Base-by-base conservation (phyloP, 805 yeast species). In the Wickerhamomyces mucosus region DNA sequence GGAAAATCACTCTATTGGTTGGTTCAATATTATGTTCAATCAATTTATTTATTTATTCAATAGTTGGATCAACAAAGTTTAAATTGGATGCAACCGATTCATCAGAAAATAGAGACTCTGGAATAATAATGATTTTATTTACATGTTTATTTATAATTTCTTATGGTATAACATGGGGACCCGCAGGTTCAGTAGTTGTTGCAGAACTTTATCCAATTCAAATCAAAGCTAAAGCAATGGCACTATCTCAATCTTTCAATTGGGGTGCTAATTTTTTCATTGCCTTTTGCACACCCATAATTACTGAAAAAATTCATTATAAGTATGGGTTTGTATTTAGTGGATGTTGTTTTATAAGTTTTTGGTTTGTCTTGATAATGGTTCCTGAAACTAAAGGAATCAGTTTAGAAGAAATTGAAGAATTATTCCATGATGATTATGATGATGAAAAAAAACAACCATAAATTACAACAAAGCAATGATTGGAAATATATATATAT, bases 351-450 rank as follows among this genome's bases (percentile, higher is more conserved):
- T 47, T 69, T 21, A 56, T 41, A 21, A 45, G 54, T 15, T 40
- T 75, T 51, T 63, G 55, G 33, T 65, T 65, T 44, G 50, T 65
- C 15, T 63, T 68, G 6, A 62, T 82, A 62, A 67, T 69, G 40
- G 75, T 83, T 34, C 74, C 74, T 41, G 94, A 83, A 59, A 83
- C 94, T 29, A 79, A 77, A 61, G 92, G 92, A 31, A 66, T 82
- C 46, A 68, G 81, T 22, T 67, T 83, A 51, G 94, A 82, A 59
- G 84, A 82, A 53, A 82, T 82, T 38, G 85, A 81, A 50, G 71
- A 63, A 43, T 58, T 75, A 61, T 67, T 61, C 46, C 57, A 65
- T 12, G 30, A 59, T 57, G 41, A 56, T 52, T 23, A 32, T 20
- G 21, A 20, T n/a, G n/a, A n/a, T n/a, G n/a, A n/a, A n/a, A n/a